Evolutionary conservation across 768 basidiomycete species (phyloP), one percentile per base, ranked within the genome.

Genomic region (Auriscalpium orientale): DNA sequence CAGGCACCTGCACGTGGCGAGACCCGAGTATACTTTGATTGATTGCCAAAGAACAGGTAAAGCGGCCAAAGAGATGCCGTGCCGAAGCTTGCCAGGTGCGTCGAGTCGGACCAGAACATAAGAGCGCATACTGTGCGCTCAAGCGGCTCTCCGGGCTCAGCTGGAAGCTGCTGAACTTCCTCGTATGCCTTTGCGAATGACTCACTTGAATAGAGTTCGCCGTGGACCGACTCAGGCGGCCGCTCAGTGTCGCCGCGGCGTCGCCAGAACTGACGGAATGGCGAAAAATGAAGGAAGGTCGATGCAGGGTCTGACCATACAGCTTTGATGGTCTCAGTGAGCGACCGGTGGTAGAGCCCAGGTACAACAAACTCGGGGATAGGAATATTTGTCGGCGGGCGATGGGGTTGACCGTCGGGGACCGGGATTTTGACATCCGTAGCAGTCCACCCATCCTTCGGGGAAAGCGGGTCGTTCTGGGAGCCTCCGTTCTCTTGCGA

Each of bases 281-380:
- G 59, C 10, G 58, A n/a, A 8, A 46, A 49, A n/a, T 59, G 40
- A 34, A 61, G 55, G 10, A 18, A 1, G 13, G 20, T 28, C 1
- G 56, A 45, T 4, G 16, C n/a, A 13, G 43, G 13, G 2, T 55
- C 49, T 15, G 51, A 13, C 20, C 40, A 60, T n/a, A 64, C 62
- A 2, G 58, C 50, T 20, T 61, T 62, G 38, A 72, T 64, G 15
- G 71, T 61, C 5, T 65, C 60, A 2, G 64, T 48, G 4, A 72
- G 54, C 0, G 51, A 52, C 0, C 69, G 66, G 38, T 71, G 62
- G 44, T 60, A 59, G 3, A 76, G 38, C 9, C 66, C 67, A 1
- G 49, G 40, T 0, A 77, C 64, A 10, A 62, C 52, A 45, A 73
- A 67, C 2, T 54, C 51, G 1, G 70, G 72, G 4, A 43, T 43